Conservation (phyloP, 352 stramenopile species). For the Phytophthora pisi region DNA sequence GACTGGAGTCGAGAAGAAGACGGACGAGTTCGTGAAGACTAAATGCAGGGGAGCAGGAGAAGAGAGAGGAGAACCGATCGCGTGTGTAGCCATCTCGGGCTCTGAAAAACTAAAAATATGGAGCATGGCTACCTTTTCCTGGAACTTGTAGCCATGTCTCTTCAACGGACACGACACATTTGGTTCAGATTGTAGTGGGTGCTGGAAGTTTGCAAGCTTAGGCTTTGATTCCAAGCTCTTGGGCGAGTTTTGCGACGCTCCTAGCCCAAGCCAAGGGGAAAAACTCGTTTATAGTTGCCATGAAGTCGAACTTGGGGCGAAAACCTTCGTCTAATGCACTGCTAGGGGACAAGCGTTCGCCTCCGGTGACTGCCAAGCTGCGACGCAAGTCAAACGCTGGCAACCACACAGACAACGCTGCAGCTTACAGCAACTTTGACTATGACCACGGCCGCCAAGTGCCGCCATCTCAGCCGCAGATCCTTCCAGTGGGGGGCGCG, state of each 20-base stretch:
- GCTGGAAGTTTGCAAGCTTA: not conserved
- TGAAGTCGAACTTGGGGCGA: slow-evolving; percentile 30
- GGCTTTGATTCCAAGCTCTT: not conserved
- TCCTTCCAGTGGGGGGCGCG: slow-evolving; percentile 24
- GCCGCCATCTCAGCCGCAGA: slow-evolving; percentile 21
- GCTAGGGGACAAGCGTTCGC: slow-evolving; percentile 23
- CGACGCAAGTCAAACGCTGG: slow-evolving; percentile 17
- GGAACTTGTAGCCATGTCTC: slow-evolving; percentile 10
- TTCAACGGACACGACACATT: slow-evolving; percentile 18
- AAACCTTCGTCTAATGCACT: slow-evolving; percentile 30
- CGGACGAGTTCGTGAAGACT: slow-evolving; percentile 9
- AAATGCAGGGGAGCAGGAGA: slow-evolving; percentile 6
- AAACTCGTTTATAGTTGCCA: not conserved
- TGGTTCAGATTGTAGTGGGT: not conserved
- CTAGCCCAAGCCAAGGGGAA: too few species aligned
- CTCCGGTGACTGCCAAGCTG: slow-evolving; percentile 25
- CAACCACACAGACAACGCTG: not conserved
- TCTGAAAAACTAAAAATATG: slow-evolving; percentile 19
- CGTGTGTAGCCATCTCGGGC: not conserved
- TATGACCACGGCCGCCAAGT: slow-evolving; percentile 20
- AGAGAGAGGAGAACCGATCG: slow-evolving; percentile 1
- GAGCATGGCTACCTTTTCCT: slow-evolving; percentile 3
- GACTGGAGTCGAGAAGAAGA: not conserved
- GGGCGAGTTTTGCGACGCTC: not conserved
- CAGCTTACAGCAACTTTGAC: slow-evolving; percentile 19